Evolutionary conservation across 2,329 filamentous ascomycete genomes (phyloP).

Genomic region (Xylogone sp.): DNA sequence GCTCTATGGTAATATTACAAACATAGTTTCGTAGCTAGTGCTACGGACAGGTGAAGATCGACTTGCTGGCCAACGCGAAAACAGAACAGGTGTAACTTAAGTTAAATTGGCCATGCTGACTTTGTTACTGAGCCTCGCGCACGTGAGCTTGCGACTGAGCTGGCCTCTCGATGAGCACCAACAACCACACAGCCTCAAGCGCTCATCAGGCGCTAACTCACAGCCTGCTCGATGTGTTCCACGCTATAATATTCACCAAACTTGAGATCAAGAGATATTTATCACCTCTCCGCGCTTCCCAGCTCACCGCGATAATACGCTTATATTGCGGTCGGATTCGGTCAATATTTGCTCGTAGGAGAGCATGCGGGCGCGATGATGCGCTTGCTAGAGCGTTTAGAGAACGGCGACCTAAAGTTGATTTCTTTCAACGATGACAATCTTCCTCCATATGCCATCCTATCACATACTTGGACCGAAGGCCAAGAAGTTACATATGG

Average conservation of each 20-base stretch:
- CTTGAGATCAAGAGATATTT: neutral
- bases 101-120: too few species aligned
- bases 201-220: too few species aligned
- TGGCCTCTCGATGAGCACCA: too few species aligned
- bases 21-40: too few species aligned
- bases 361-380: constrained; percentile 1
- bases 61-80: too few species aligned
- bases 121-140: too few species aligned
- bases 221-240: neutral
- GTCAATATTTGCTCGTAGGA: neutral
- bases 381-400: constrained; percentile 2
- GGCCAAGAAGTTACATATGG: constrained; percentile 6
- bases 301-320: neutral
- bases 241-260: neutral
- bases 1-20: too few species aligned
- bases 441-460: constrained; percentile 6
- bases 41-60: too few species aligned
- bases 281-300: neutral
- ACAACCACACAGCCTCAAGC: too few species aligned
- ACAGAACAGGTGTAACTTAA: too few species aligned
- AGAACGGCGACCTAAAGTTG: constrained; percentile 2
- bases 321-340: neutral
- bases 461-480: constrained; percentile 5
- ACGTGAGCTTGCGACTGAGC: too few species aligned
- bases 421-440: constrained; percentile 3